Base-by-base conservation (phyloP, 768 basidiomycete species). In the Boletus barrowsii region DNA sequence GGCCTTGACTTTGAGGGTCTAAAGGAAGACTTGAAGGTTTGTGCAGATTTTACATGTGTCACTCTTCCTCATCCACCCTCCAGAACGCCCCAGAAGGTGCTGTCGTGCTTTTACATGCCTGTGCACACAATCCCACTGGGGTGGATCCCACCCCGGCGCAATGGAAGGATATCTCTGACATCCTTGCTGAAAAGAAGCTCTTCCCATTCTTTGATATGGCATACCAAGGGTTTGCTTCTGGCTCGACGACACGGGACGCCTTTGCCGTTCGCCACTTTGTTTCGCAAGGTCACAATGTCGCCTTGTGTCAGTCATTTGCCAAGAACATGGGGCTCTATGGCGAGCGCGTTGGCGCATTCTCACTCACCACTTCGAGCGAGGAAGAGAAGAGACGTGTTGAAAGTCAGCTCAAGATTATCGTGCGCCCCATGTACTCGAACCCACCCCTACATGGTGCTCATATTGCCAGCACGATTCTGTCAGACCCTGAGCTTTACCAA, bases 191-290 rank as follows among this genome's bases (percentile, higher is more conserved):
- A 76, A 91, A 83, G 78, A 83, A 85, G 59, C 82, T 96, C 63
- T 96, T 98, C 85, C 90, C 96, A 49, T 93, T 98, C 84, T 98
- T 98, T 72, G 97, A 99, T 75, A 98, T 98, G 94, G 96, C 97
- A 15, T 99, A 99, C 78, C 93, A 97, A 74, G 97, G 97, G 48
- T 99, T 99, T 71, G 96, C 97, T 35, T 97, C 95, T 22, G 97
- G 97, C 47, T 86, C 86, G 48, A 93, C 92, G 60, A 71, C 86
- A 60, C 86, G 84, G 52, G 97, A 99, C 67, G 97, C 96, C 11
- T 95, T 92, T 72, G 93, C 96, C 32, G 84, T 98, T 54, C 90
- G 96, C 60, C 84, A 96, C 76, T 98, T 99, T 70, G 90, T 96
- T 49, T 78, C 84, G 18, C 78, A 93, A 70, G 91, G 93, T 22